These are phyloP conservation scores for Kwoniella newhampshirensis DNA, from an alignment of 768 basidiomycete species.

Conservation along the genomic window DNA sequence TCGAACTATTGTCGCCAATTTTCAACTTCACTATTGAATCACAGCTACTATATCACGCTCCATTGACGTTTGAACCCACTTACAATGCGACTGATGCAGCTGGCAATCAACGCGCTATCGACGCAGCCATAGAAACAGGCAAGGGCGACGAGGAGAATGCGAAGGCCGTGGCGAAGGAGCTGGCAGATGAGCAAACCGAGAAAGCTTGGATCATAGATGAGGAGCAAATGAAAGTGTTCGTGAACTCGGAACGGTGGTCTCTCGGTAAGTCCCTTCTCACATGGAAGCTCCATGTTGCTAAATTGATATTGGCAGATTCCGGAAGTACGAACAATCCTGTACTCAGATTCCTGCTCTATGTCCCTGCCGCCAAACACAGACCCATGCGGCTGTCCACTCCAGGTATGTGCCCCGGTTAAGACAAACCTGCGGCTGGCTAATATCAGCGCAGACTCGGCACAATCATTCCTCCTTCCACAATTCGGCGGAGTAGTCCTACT, in stretches of 20 bases:
- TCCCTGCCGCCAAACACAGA: slow-evolving; percentile 68
- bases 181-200: slow-evolving; percentile 48
- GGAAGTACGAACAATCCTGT: slow-evolving; percentile 91
- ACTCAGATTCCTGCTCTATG: slow-evolving; percentile 83
- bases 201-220: slow-evolving; percentile 63
- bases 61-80: slow-evolving; percentile 72
- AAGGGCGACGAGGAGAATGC: slow-evolving; percentile 20
- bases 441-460: slow-evolving; percentile 28
- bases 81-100: slow-evolving; percentile 1
- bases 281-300: background rate
- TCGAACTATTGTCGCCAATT: slow-evolving; percentile 63
- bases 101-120: slow-evolving; percentile 8
- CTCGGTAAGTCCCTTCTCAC: slow-evolving; percentile 61
- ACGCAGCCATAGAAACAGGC: slow-evolving; percentile 15
- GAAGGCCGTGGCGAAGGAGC: slow-evolving; percentile 23
- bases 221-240: slow-evolving; percentile 85
- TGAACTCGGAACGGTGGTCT: slow-evolving; percentile 96
- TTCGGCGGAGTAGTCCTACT: slow-evolving; percentile 85
- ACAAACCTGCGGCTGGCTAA: background rate
- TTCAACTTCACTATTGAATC: slow-evolving; percentile 94
- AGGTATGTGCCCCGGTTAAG: slow-evolving; percentile 45
- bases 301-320: slow-evolving; percentile 63
- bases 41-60: slow-evolving; percentile 88
- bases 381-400: slow-evolving; percentile 69
- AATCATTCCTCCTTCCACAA: slow-evolving; percentile 84